Evolutionary conservation across 2,329 filamentous ascomycete species (phyloP).

Genomic region (Didymella pinodella): DNA sequence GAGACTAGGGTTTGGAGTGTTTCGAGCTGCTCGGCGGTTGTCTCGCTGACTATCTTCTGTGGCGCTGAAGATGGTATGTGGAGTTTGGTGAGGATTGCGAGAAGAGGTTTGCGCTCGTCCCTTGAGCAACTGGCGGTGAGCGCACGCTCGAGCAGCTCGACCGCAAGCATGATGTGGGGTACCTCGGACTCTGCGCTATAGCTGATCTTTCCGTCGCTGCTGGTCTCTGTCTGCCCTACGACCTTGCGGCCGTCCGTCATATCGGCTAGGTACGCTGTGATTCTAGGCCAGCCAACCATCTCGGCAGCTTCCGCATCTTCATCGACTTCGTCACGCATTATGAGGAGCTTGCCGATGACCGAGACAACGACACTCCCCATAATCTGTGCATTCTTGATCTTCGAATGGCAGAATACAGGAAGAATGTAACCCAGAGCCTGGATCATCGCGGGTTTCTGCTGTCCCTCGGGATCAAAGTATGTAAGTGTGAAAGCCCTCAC

Average conservation of each 20-base stretch:
- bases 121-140: constrained; percentile 69
- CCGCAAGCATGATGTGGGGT: constrained; percentile 80
- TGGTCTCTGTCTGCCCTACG: constrained; percentile 63
- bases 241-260: constrained; percentile 93
- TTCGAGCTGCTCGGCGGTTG: constrained; percentile 33
- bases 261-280: constrained; percentile 85
- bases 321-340: constrained; percentile 68
- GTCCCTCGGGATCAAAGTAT: constrained; percentile 86
- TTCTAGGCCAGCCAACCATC: constrained; percentile 79
- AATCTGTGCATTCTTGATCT: constrained; percentile 79
- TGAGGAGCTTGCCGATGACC: constrained; percentile 73
- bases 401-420: constrained; percentile 90
- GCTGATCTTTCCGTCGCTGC: constrained; percentile 62
- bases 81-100: constrained; percentile 78
- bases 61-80: constrained; percentile 70
- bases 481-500: constrained; percentile 83
- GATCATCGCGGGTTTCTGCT: constrained; percentile 78
- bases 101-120: constrained; percentile 79
- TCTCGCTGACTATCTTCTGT: constrained; percentile 37
- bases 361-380: constrained; percentile 79
- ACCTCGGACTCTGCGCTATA: constrained; percentile 70
- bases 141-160: constrained; percentile 77
- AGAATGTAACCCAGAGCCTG: constrained; percentile 94
- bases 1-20: constrained; percentile 56
- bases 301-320: constrained; percentile 71